Evolutionary conservation across 2,329 filamentous ascomycete genomes (phyloP).

Genomic region (Huntiella moniliformis): DNA sequence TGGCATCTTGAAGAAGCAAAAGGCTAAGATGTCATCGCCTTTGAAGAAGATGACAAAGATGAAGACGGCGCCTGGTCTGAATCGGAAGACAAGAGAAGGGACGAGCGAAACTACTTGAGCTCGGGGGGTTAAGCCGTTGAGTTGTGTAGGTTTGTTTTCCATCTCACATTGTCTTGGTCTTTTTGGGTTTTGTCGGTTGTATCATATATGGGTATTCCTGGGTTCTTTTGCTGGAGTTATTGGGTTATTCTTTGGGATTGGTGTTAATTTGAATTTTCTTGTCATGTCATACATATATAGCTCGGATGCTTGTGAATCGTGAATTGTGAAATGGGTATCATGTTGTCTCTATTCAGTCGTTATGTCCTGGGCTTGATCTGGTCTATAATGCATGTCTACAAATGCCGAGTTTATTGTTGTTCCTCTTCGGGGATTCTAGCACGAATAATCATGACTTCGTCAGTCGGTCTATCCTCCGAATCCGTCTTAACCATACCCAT

Average conservation of each 20-base stretch:
- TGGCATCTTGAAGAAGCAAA: slow-evolving; percentile 24
- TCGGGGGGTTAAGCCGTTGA: too few species aligned
- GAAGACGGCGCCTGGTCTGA: slow-evolving; percentile 16
- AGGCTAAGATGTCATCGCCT: slow-evolving; percentile 15
- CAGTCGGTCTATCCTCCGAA: slow-evolving; percentile 57
- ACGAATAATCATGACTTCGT: slow-evolving; percentile 63
- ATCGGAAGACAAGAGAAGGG: slow-evolving; percentile 27
- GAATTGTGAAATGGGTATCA: too few species aligned
- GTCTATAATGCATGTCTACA: too few species aligned
- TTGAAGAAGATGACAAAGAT: slow-evolving; percentile 16
- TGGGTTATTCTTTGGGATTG: slow-evolving; percentile 6
- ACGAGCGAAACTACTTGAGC: slow-evolving; percentile 30
- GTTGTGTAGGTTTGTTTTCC: too few species aligned
- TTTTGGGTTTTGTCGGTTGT: neutral
- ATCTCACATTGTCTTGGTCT: slow-evolving; percentile 17
- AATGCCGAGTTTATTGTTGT: too few species aligned
- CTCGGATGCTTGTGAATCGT: neutral
- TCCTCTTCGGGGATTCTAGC: slow-evolving; percentile 33
- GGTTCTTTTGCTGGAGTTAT: slow-evolving; percentile 13
- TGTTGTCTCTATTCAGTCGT: too few species aligned
- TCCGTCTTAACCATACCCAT: slow-evolving; percentile 80
- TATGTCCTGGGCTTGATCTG: too few species aligned
- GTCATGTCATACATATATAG: neutral
- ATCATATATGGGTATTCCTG: neutral
- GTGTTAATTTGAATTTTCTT: slow-evolving; percentile 10